Evolutionary conservation across 495 filamentous ascomycete species (phyloP).

Genomic region (Podospora pseudoanserina): DNA sequence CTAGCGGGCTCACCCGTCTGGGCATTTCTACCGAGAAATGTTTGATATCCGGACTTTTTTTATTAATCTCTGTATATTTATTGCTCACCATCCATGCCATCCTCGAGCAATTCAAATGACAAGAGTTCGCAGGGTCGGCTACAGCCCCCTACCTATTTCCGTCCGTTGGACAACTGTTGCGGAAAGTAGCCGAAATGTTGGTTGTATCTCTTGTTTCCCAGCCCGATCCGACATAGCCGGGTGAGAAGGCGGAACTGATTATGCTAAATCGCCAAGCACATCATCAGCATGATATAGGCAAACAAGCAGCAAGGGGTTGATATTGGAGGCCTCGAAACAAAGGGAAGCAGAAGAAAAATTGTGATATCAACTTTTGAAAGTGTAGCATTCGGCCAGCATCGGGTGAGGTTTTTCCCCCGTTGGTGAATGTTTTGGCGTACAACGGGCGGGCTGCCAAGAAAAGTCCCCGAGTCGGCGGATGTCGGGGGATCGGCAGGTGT

Average conservation of each 20-base stretch:
- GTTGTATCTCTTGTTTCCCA: not conserved
- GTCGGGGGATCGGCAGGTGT: slow-evolving; percentile 26
- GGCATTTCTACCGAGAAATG: not conserved
- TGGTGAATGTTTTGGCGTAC: not conserved
- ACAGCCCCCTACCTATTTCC: not conserved
- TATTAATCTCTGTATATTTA: not conserved
- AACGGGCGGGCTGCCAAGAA: slow-evolving; percentile 15
- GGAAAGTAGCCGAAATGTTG: not conserved
- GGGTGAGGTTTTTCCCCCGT: slow-evolving; percentile 2
- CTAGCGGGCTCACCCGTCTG: slow-evolving; percentile 1
- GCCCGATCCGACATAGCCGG: slow-evolving; percentile 1
- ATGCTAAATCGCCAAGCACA: not conserved
- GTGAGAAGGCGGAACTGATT: not conserved
- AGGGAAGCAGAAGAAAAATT: not conserved
- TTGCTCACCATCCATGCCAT: not conserved
- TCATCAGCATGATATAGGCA: not conserved
- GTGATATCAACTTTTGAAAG: no score
- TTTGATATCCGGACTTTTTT: not conserved
- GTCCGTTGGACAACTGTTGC: not conserved
- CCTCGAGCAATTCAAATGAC: not conserved
- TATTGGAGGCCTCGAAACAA: not conserved
- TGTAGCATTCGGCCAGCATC: slow-evolving; percentile 16
- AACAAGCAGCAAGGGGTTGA: not conserved
- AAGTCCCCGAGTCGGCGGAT: slow-evolving; percentile 29
- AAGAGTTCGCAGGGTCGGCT: not conserved